Evolutionary conservation across 495 filamentous ascomycete species (phyloP).

Genomic region (Penicillium steckii): DNA sequence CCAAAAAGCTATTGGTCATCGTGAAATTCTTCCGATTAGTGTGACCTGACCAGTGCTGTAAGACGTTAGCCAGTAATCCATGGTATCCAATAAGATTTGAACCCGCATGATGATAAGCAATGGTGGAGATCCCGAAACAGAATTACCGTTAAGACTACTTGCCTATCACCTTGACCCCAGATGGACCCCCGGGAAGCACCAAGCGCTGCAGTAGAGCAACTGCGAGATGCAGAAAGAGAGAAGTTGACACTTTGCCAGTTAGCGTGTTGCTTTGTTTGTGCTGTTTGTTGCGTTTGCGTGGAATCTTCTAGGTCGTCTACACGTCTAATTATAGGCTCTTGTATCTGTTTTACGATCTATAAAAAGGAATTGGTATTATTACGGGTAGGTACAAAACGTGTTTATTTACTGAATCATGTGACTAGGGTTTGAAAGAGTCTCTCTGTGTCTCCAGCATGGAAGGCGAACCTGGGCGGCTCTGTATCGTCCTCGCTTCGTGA

Average conservation of each 20-base stretch:
- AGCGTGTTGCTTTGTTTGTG: neutral
- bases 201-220: neutral
- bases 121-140: neutral
- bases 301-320: neutral
- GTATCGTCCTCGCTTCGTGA: no score
- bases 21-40: neutral
- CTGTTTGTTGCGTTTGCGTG: neutral
- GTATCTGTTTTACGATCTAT: neutral
- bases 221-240: neutral
- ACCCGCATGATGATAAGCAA: neutral
- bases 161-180: neutral
- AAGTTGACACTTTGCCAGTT: neutral
- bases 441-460: no score
- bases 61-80: neutral
- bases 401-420: neutral
- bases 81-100: neutral
- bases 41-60: neutral
- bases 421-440: neutral
- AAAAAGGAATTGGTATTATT: conserved; percentile 1
- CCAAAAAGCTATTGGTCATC: neutral
- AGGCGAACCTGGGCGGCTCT: no score
- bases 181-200: neutral
- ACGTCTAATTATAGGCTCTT: neutral
- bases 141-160: neutral
- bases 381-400: neutral